Percentiles rank a stretch among this genome's conserved stretches.
These are phyloP conservation scores for Diatrype stigma DNA, from an alignment of 2,329 filamentous ascomycete genomes.

Conservation along the genomic window DNA sequence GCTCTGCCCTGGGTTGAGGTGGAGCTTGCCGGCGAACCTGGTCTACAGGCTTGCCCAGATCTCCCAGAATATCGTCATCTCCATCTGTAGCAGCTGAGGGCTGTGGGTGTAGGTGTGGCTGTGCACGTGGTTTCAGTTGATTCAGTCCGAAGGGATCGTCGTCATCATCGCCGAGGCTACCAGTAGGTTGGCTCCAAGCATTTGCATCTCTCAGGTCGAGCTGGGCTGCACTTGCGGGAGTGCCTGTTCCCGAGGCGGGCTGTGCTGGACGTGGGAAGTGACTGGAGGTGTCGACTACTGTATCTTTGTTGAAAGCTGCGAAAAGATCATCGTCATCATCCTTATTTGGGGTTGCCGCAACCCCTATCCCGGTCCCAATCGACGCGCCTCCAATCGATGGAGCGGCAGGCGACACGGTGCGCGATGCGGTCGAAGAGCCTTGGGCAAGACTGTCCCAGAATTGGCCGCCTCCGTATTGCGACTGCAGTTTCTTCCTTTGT, in stretches of 20 bases:
- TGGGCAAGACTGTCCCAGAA: conserved; percentile 72
- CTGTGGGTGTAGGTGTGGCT: conserved; percentile 26
- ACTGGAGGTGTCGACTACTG: conserved; percentile 63
- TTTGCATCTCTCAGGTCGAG: conserved; percentile 51
- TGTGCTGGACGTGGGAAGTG: conserved; percentile 55
- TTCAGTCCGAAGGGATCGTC: conserved; percentile 86
- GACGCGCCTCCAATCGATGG: conserved; percentile 26
- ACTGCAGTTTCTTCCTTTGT: conserved; percentile 65
- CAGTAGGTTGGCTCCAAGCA: conserved; percentile 45
- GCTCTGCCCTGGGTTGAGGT: conserved; percentile 39
- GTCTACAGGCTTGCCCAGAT: conserved; percentile 61
- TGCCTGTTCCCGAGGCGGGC: conserved; percentile 35
- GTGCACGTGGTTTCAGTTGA: conserved; percentile 46
- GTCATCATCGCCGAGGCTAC: conserved; percentile 58
- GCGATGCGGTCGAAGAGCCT: conserved; percentile 43
- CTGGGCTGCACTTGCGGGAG: conserved; percentile 39
- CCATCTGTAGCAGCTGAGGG: conserved; percentile 33
- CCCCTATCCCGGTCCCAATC: conserved; percentile 22
- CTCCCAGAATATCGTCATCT: conserved; percentile 63
- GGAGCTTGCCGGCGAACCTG: conserved; percentile 51
- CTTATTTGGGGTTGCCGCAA: conserved; percentile 16
- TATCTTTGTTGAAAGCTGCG: conserved; percentile 62
- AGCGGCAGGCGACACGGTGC: conserved; percentile 40
- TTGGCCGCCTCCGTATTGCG: conserved; percentile 70
- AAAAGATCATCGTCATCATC: conserved; percentile 61